phyloP scores from a whole-genome alignment of 1,139 yeast genomes.

The Cylindricascospora bacillispora region DNA sequence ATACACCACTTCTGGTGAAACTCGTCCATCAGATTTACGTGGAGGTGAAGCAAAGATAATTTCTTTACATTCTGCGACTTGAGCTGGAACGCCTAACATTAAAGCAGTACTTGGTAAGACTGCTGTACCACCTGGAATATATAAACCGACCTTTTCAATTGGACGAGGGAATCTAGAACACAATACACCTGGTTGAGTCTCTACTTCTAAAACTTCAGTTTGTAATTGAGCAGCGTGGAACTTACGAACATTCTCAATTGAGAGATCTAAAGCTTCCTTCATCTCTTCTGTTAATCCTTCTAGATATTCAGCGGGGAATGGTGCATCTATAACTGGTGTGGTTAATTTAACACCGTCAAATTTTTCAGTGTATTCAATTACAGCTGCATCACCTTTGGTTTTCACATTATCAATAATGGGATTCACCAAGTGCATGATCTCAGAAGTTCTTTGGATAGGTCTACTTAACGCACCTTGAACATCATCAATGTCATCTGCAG shows the following conservation, averaged over 20 bases:
- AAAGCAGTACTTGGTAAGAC: conserved; percentile 94
- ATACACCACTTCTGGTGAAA: conserved; percentile 94
- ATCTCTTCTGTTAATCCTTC: conserved; percentile 56
- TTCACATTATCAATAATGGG: conserved; percentile 80
- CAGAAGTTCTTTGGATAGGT: conserved; percentile 84
- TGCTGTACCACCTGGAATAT: conserved; percentile 98
- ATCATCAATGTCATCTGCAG: conserved; percentile 34
- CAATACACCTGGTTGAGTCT: conserved; percentile 84
- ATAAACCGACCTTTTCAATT: conserved; percentile 85
- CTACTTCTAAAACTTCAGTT: conserved; percentile 64
- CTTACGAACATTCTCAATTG: conserved; percentile 75
- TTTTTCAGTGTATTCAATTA: conserved; percentile 74
- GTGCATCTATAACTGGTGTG: conserved; percentile 72
- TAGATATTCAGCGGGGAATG: conserved; percentile 64
- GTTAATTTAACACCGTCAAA: conserved; percentile 71
- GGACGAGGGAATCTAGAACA: conserved; percentile 95
- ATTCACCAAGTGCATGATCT: conserved; percentile 80
- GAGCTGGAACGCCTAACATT: conserved; percentile 98
- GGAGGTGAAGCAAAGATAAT: conserved; percentile 98
- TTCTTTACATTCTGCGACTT: conserved; percentile 93
- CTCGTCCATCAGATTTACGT: conserved; percentile 66
- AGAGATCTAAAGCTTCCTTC: conserved; percentile 75
- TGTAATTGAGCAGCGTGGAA: conserved; percentile 89
- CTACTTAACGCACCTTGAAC: conserved; percentile 56
- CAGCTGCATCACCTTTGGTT: conserved; percentile 69